Percentiles rank a stretch among this genome's conserved stretches.
Conservation (phyloP, 257 asterid species). For the Solanum tarapatanum region DNA sequence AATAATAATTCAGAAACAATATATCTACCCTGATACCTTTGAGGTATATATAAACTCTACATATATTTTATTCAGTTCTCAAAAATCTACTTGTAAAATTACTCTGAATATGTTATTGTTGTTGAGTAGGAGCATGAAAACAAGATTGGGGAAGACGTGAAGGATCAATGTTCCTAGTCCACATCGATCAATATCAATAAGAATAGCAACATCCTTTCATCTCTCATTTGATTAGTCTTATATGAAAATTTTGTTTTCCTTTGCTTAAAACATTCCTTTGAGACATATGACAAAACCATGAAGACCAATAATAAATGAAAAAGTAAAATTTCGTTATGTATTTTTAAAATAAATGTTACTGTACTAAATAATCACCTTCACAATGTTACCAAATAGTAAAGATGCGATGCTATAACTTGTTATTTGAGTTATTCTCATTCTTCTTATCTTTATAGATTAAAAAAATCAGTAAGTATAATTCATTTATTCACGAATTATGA, state of each 20-base stretch:
- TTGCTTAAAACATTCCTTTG: no score
- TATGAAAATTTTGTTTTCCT: no score
- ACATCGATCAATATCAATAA: no score
- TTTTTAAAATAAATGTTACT: no score
- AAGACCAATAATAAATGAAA: neutral
- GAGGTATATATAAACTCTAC: neutral
- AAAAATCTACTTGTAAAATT: no score
- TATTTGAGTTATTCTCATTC: neutral
- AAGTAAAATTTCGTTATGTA: neutral
- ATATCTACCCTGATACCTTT: neutral
- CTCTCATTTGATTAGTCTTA: neutral
- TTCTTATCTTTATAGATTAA: neutral
- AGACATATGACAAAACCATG: no score
- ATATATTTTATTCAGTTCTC: neutral
- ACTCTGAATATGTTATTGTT: neutral
- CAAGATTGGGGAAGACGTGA: neutral
- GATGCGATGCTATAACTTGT: no score
- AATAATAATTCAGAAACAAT: no score
- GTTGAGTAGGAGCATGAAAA: neutral
- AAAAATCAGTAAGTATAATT: no score
- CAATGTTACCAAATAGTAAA: neutral
- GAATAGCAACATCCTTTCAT: neutral
- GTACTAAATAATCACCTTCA: neutral
- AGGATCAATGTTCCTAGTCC: neutral
- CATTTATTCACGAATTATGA: no score